A percentile compares a stretch with the other conserved stretches of the same genome.
These are phyloP conservation scores for Colletotrichum neosansevieriae DNA, from an alignment of 2,329 filamentous ascomycete genomes.

Conservation along the genomic window DNA sequence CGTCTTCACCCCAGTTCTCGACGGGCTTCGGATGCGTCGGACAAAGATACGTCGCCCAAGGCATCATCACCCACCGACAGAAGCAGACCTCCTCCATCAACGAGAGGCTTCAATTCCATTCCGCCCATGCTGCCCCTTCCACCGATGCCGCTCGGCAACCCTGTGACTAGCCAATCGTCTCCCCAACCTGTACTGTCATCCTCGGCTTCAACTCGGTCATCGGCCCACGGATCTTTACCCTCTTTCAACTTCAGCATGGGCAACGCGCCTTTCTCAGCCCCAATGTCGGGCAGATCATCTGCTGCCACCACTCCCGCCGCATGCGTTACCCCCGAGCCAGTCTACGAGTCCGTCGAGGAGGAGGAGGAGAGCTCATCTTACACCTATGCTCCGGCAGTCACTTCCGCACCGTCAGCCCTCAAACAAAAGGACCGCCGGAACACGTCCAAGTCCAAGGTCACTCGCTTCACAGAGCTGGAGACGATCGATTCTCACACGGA, in stretches of 20 bases:
- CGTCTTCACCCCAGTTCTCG: conserved; percentile 47
- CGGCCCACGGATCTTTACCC: conserved; percentile 28
- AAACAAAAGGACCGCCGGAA: conserved; percentile 42
- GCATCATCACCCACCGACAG: conserved; percentile 9
- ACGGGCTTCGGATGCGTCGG: conserved; percentile 48
- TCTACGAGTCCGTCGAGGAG: conserved; percentile 33
- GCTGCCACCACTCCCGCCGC: conserved; percentile 38
- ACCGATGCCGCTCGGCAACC: conserved; percentile 27
- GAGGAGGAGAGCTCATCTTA: conserved; percentile 19
- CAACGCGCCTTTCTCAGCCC: conserved; percentile 31
- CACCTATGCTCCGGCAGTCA: conserved; percentile 20
- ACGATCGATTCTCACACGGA: conserved; percentile 47
- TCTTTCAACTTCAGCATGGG: conserved; percentile 38
- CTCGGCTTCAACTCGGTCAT: conserved; percentile 35
- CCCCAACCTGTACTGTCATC: conserved; percentile 23
- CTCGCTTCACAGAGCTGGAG: conserved; percentile 49
- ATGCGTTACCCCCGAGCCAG: conserved; percentile 36
- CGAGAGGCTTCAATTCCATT: conserved; percentile 47
- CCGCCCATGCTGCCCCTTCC: conserved; percentile 26
- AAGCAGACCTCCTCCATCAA: conserved; percentile 47
- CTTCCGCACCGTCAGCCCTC: conserved; percentile 22
- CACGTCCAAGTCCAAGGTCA: conserved; percentile 43
- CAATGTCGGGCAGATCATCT: conserved; percentile 37
- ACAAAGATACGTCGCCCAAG: conserved; percentile 35
- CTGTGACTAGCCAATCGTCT: neutral